Conservation (phyloP, 495 filamentous ascomycete species). For the Neurospora intermedia region DNA sequence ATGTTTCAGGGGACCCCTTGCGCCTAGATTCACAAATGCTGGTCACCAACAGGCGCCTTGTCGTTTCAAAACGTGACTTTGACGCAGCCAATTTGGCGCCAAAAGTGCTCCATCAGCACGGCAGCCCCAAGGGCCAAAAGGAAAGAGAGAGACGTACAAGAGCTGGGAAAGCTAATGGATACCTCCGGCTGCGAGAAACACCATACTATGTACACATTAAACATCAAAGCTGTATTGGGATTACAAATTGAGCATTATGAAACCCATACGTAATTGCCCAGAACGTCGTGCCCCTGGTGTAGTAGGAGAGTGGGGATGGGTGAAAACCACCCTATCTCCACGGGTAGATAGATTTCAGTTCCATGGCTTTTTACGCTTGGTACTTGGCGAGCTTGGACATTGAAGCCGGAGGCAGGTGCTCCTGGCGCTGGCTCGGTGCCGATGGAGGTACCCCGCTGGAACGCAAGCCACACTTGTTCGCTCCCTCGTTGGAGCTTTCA, state of each 20-base stretch:
- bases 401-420: not conserved
- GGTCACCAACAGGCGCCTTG: not conserved
- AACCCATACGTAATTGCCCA: not conserved
- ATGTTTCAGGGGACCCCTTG: not conserved
- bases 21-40: not conserved
- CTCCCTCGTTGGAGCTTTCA: not conserved
- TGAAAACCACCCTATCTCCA: too few species aligned
- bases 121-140: not conserved
- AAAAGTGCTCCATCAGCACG: not conserved
- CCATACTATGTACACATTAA: not conserved
- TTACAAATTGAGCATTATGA: not conserved
- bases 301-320: too few species aligned
- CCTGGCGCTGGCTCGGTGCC: not conserved
- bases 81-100: not conserved
- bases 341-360: not conserved
- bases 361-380: not conserved
- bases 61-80: not conserved
- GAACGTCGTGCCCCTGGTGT: not conserved
- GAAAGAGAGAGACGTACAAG: not conserved
- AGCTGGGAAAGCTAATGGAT: not conserved
- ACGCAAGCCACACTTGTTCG: not conserved
- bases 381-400: not conserved
- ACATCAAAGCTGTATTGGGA: not conserved
- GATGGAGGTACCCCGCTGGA: not conserved
- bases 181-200: not conserved